Conservation (phyloP, 1,139 yeast species). For the Geotrichum bryndzae region DNA sequence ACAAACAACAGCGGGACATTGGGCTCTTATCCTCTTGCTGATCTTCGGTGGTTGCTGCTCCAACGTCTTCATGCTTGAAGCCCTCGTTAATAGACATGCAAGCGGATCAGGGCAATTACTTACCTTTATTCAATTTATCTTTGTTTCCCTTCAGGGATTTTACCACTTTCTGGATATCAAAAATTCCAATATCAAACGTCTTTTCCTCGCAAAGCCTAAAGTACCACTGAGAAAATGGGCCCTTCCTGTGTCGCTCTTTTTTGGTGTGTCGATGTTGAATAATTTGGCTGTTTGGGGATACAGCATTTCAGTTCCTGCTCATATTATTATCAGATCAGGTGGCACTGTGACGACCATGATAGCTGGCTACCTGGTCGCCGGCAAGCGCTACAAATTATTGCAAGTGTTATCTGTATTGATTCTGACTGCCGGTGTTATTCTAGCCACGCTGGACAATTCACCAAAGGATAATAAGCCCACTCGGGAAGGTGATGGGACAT, state of each 20-base stretch:
- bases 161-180: slow-evolving; percentile 35
- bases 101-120: slow-evolving; percentile 45
- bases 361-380: slow-evolving; percentile 44
- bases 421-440: slow-evolving; percentile 52
- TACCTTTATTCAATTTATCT: slow-evolving; percentile 56
- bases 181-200: slow-evolving; percentile 31
- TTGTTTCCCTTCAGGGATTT: slow-evolving; percentile 46
- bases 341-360: slow-evolving; percentile 59
- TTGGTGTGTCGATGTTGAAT: slow-evolving; percentile 49
- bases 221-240: slow-evolving; percentile 49
- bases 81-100: slow-evolving; percentile 39
- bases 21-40: slow-evolving; percentile 32
- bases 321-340: slow-evolving; percentile 60
- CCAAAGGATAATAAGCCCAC: slow-evolving; percentile 8
- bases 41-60: slow-evolving; percentile 73
- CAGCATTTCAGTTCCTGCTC: slow-evolving; percentile 59
- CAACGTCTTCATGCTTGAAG: slow-evolving; percentile 59
- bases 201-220: slow-evolving; percentile 24
- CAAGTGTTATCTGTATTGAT: slow-evolving; percentile 44
- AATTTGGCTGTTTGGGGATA: slow-evolving; percentile 51
- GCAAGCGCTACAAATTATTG: slow-evolving; percentile 32
- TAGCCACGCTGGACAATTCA: slow-evolving; percentile 40
- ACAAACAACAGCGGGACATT: slow-evolving; percentile 20
- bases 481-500: slow-evolving; percentile 18
- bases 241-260: slow-evolving; percentile 47